Conservation (phyloP, 2,329 filamentous ascomycete species). For the Xylariaceae sp. region DNA sequence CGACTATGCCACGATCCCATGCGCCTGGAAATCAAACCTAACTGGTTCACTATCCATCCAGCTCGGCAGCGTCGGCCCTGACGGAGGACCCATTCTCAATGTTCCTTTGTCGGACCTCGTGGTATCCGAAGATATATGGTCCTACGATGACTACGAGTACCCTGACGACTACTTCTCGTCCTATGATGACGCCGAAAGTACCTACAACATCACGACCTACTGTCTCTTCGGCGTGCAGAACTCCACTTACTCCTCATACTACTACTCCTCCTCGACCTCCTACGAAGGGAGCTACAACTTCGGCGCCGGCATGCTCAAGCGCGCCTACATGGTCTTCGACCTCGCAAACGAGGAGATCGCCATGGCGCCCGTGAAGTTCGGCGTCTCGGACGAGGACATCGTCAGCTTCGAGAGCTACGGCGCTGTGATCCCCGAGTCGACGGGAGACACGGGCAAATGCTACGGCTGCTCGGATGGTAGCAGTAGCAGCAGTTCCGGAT, state of each 20-base stretch:
- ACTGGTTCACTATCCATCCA: background rate
- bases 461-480: background rate
- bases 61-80: background rate
- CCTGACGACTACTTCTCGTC: background rate
- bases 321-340: background rate
- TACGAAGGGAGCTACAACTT: too few relatives aligned
- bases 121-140: background rate
- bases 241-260: background rate
- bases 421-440: background rate
- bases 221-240: background rate
- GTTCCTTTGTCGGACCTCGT: background rate
- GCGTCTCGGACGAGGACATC: background rate
- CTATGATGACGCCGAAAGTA: background rate
- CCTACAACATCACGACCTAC: background rate
- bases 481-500: background rate
- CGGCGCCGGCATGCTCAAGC: background rate
- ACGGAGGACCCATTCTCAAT: background rate
- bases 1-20: background rate
- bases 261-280: background rate
- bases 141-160: background rate
- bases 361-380: background rate
- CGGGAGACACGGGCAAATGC: background rate
- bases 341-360: background rate
- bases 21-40: background rate
- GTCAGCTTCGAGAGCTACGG: background rate